These are phyloP conservation scores for Cinchona pubescens DNA, from an alignment of 257 asterid genomes.

Conservation along the genomic window DNA sequence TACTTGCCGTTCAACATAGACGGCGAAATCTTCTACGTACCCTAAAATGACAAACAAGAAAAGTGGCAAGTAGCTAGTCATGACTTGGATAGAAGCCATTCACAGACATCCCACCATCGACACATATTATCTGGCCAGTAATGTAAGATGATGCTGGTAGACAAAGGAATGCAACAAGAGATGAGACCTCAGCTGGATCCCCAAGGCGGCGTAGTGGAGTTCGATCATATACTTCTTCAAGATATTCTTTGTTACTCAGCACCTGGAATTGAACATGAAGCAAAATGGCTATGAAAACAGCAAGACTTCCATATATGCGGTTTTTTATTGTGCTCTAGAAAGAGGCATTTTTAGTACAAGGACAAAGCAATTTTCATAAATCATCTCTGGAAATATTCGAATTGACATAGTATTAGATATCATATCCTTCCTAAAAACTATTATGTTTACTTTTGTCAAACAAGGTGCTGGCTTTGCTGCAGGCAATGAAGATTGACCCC, in stretches of 20 bases:
- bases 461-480: background rate
- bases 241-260: conserved; percentile 44
- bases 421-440: background rate
- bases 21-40: background rate
- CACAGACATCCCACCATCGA: conserved; percentile 70
- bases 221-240: conserved; percentile 49
- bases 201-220: conserved; percentile 70
- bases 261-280: conserved; percentile 30
- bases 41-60: background rate
- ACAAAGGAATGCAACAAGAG: conserved; percentile 68
- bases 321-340: background rate
- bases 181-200: conserved; percentile 62
- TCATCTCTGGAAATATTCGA: background rate
- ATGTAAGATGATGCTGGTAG: conserved; percentile 64
- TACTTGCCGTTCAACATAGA: background rate
- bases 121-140: conserved; percentile 62
- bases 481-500: background rate
- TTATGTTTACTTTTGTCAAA: no score
- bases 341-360: background rate
- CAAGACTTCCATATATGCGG: background rate
- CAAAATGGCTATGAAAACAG: background rate
- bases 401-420: background rate
- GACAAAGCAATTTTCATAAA: background rate
- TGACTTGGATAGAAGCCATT: conserved; percentile 54
- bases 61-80: background rate